Percentiles rank a stretch among this genome's conserved stretches.
Evolutionary conservation across 2,329 filamentous ascomycete species (phyloP).

Genomic region (Colletotrichum camelliae): DNA sequence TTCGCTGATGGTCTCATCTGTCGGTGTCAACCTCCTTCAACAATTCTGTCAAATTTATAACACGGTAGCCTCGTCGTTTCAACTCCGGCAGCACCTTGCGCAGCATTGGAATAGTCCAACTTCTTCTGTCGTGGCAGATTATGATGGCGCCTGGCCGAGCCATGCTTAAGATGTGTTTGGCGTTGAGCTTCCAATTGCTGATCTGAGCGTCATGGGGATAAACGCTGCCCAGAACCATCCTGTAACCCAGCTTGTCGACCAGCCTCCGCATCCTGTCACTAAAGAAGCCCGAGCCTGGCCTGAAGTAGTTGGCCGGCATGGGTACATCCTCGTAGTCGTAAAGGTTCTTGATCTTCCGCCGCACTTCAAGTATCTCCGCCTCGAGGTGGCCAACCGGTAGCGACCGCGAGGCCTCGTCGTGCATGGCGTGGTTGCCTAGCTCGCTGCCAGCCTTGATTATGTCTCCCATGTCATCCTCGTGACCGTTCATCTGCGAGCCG

Average conservation of each 20-base stretch:
- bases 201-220: constrained; percentile 95
- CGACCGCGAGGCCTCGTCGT: constrained; percentile 75
- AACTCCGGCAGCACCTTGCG: constrained; percentile 74
- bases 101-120: constrained; percentile 86
- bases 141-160: constrained; percentile 78
- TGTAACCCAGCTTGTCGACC: constrained; percentile 67
- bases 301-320: constrained; percentile 70
- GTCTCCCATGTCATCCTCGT: constrained; percentile 58
- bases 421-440: constrained; percentile 88
- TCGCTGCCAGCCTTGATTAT: constrained; percentile 70
- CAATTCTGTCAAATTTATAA: constrained; percentile 75
- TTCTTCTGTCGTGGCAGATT: constrained; percentile 83
- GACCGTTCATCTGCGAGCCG: constrained; percentile 71
- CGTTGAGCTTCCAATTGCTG: constrained; percentile 70
- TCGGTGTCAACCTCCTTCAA: constrained; percentile 45
- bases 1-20: not conserved
- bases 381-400: constrained; percentile 65
- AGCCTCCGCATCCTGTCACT: constrained; percentile 70
- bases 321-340: constrained; percentile 53
- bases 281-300: constrained; percentile 87
- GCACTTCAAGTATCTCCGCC: constrained; percentile 69
- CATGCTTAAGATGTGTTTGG: constrained; percentile 82
- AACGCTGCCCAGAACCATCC: constrained; percentile 79
- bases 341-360: constrained; percentile 61
- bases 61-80: constrained; percentile 69